Evolutionary conservation across 192 early-diverging fungal species (phyloP).

Genomic region (Coemansia sp.): DNA sequence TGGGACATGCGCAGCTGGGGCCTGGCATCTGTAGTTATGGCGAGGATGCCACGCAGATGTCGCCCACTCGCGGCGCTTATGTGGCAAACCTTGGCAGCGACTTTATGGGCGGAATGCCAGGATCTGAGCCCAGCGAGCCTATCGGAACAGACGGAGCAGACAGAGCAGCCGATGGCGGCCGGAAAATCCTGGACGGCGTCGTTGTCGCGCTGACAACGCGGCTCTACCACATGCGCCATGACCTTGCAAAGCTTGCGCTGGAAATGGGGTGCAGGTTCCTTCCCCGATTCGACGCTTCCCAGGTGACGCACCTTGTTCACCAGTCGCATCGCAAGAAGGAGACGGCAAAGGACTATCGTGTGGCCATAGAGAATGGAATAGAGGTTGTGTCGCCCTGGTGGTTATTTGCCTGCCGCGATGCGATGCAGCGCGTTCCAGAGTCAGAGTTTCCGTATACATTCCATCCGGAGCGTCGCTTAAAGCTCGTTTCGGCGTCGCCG

Average conservation of each 20-base stretch:
- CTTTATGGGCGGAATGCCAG: neutral
- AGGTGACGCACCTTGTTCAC: constrained; percentile 46
- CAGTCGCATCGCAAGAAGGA: constrained; percentile 48
- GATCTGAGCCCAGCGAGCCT: neutral
- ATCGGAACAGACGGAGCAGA: neutral
- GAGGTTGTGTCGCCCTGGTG: constrained; percentile 53
- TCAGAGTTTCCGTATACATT: constrained; percentile 38
- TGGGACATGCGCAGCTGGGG: too few species aligned
- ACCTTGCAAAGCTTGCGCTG: constrained; percentile 33
- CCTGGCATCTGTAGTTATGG: neutral
- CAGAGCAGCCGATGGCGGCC: neutral
- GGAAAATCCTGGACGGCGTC: constrained; percentile 20
- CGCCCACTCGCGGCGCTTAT: constrained; percentile 12
- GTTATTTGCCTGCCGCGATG: constrained; percentile 47
- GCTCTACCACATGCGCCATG: constrained; percentile 30
- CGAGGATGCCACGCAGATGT: constrained; percentile 38
- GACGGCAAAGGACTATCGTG: constrained; percentile 30
- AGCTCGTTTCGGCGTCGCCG: constrained; percentile 23
- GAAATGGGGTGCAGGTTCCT: constrained; percentile 38
- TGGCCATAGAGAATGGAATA: constrained; percentile 22
- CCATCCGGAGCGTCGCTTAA: constrained; percentile 38
- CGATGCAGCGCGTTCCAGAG: constrained; percentile 18
- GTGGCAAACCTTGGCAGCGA: neutral
- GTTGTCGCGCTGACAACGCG: constrained; percentile 39
- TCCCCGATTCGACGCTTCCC: constrained; percentile 25